Base-by-base conservation (phyloP, 768 basidiomycete genomes). In the Guyanaporus albipodus region DNA sequence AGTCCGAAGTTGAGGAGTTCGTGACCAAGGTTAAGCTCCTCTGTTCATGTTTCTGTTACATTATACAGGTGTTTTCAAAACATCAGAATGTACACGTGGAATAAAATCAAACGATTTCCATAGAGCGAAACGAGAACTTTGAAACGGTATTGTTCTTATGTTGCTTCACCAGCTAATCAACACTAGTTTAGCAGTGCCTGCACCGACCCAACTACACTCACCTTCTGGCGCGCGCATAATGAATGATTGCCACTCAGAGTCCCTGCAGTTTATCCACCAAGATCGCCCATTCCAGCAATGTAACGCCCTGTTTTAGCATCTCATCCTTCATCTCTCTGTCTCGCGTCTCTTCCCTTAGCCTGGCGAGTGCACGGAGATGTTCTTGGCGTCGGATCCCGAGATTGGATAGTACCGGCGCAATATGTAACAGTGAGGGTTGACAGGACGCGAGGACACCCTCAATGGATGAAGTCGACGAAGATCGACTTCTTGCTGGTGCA, bases 221-320 rank as follows among this genome's bases (percentile, higher is more conserved):
- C 28, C 28, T 29, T 4, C 28, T 10, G 9, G 28, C 28, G 28
- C 28, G 10, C 27, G 27, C 27, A 28, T 28, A 14, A 3, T 28
- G 27, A 4, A 28, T 29, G 28, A 29, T 29, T 38, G 24, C 7
- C 19, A 7, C 32, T 50, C 46, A 72, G 46, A 69, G 53, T 29
- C 58, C 68, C 51, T 76, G 77, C 52, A 86, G 60, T 57, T 70
- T 78, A 63, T 88, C 86, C 48, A 88, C 63, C 55, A 88, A 69
- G 56, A 87, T 83, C 18, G 86, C 86, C 86, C 86, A 88, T 56
- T 88, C 86, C 67, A 88, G 70, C 8, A 85, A 73, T 1, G 84
- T 86, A 41, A 88, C 70, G 1, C 86, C 86, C 55, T 76, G 69
- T 58, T 68, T 77, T 64, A 88, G 58, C 44, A 84, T 86, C 53